These are phyloP conservation scores for Posidonia oceanica DNA, from an alignment of 116 monocot genomes.

Conservation along the genomic window DNA sequence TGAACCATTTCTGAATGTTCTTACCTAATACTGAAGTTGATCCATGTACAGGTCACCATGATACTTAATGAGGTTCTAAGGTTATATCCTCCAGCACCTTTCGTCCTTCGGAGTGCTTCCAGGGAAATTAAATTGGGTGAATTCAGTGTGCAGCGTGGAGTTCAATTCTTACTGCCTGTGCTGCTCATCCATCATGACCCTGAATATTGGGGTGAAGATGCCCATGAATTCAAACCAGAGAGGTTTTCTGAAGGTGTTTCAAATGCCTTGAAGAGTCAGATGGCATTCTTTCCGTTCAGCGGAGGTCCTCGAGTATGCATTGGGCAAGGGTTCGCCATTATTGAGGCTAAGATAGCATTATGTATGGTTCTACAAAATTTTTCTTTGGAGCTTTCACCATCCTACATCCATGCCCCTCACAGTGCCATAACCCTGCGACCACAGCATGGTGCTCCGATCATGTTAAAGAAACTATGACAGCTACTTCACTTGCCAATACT, in stretches of 20 bases:
- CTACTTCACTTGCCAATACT: too few relatives aligned
- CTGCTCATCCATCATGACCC: conserved; percentile 25
- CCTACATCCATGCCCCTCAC: conserved; percentile 18
- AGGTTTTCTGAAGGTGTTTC: conserved; percentile 37
- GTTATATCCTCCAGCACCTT: conserved; percentile 30
- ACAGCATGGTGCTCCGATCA: conserved; percentile 26
- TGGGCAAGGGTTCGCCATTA: conserved; percentile 37
- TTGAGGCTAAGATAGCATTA: conserved; percentile 32
- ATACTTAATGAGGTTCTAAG: conserved; percentile 39
- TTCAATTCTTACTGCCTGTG: conserved; percentile 5
- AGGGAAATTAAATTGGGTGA: conserved; percentile 14
- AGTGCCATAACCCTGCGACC: conserved; percentile 15
- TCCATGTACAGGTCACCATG: conserved; percentile 27
- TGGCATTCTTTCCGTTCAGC: conserved; percentile 38
- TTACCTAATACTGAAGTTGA: background rate
- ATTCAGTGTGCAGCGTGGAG: conserved; percentile 14
- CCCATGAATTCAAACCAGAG: conserved; percentile 38
- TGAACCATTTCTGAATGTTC: too few relatives aligned
- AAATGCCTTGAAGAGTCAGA: conserved; percentile 19
- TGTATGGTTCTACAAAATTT: conserved; percentile 33
- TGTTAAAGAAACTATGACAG: conserved; percentile 2
- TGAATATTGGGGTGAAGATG: conserved; percentile 34
- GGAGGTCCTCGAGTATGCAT: conserved; percentile 38
- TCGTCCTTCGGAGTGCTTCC: conserved; percentile 4
- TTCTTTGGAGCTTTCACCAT: conserved; percentile 26